Evolutionary conservation across 441 rosid genomes (phyloP), one percentile per base, ranked within the genome.

Genomic region (Flueggea neowawraea): DNA sequence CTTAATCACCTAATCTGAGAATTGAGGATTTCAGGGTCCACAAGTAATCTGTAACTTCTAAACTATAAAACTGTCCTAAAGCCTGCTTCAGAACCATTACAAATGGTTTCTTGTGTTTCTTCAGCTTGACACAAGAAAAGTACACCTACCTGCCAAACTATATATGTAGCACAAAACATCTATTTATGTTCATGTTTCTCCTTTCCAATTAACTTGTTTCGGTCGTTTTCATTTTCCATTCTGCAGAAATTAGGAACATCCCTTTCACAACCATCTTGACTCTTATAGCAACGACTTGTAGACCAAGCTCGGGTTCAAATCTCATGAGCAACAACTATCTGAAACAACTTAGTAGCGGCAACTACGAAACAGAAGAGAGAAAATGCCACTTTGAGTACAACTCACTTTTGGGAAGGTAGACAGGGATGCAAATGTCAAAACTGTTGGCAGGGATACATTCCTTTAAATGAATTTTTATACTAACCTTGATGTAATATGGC

Each of bases 401-500:
- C 70, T 62, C 68, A 79, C 69, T 75, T 75, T 67, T 70, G 49
- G 56, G 62, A 47, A 78, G 84, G 84, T 75, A 73, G 68, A 76
- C 66, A 78, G 50, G 68, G 77, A 73, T 75, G 69, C 72, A 66
- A 58, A 57, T 71, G 72, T 76, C 74, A 47, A 6, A 61, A 74
- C 65, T 65, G 69, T 61, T 71, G 73, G 74, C 70, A 64, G 22
- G 56, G 64, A 66, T 65, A 60, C 77, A 64, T 76, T 73, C 72
- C 80, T 82, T 79, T 54, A 72, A 63, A 73, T 79, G 66, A 68
- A 68, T 72, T 69, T 69, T 60, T 72, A 66, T 75, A 74, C 81
- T 72, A 55, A 74, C 67, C 72, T 56, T 74, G 83, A 81, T 76
- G 81, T 72, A 69, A 69, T 76, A 72, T 69, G 61, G 16, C 83